Evolutionary conservation across 2,329 filamentous ascomycete species (phyloP).

Genomic region (Neoarthrinium moseri): DNA sequence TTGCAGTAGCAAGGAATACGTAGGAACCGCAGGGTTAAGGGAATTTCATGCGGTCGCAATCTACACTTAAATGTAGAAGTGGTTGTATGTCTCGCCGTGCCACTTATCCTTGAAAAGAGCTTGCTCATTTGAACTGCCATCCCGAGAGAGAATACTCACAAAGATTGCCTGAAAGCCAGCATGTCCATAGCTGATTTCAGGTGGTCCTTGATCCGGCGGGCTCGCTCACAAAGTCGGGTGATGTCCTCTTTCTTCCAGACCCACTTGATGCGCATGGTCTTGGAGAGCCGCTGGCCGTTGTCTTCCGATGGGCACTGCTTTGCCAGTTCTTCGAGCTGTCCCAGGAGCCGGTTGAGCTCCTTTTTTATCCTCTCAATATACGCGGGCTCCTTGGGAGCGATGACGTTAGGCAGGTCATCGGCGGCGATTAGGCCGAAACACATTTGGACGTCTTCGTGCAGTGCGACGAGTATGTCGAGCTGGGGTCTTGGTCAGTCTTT

Average conservation of each 20-base stretch:
- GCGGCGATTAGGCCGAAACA: not conserved
- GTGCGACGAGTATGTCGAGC: not conserved
- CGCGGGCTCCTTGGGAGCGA: not conserved
- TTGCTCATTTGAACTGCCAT: too few species aligned
- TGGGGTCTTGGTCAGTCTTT: not conserved
- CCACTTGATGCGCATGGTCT: not conserved
- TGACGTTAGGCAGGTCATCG: not conserved
- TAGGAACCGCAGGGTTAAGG: too few species aligned
- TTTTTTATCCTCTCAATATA: not conserved
- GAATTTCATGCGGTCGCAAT: too few species aligned
- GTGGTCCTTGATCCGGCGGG: not conserved
- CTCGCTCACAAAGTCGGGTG: not conserved
- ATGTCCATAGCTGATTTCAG: not conserved
- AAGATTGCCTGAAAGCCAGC: not conserved
- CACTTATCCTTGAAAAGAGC: too few species aligned
- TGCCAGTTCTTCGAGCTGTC: not conserved
- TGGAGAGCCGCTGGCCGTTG: not conserved
- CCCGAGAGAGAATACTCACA: too few species aligned
- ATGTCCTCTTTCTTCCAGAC: not conserved
- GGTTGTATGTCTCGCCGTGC: too few species aligned
- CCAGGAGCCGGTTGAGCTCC: not conserved
- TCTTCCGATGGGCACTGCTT: not conserved
- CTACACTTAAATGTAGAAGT: too few species aligned
- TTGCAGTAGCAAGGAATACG: not conserved
- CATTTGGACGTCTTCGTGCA: not conserved